These are phyloP conservation scores for Corrigiola litoralis DNA, from an alignment of 179 eudicot genomes.

Conservation along the genomic window DNA sequence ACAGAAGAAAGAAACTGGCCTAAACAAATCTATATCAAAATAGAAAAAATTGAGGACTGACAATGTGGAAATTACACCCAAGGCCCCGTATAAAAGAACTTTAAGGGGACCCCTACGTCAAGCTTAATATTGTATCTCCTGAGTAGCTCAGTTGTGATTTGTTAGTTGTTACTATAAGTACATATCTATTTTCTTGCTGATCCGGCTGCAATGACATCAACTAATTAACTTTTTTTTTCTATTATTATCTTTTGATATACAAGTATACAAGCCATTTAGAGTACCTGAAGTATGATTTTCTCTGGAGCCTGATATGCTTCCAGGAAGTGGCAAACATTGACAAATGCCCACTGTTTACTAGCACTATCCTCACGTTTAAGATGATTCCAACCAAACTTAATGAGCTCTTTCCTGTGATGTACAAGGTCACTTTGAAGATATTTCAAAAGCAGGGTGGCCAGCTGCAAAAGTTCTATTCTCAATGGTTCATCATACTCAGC, in stretches of 20 bases:
- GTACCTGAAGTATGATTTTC: constrained; percentile 97
- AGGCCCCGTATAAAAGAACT: too few species aligned
- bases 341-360: constrained; percentile 99
- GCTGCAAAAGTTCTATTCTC: constrained; percentile 96
- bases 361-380: constrained; percentile 99
- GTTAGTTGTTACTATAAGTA: too few species aligned
- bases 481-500: constrained; percentile 98
- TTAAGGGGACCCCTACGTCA: too few species aligned
- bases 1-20: neutral
- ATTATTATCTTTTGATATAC: too few species aligned
- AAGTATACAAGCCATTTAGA: too few species aligned
- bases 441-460: constrained; percentile 92
- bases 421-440: constrained; percentile 97
- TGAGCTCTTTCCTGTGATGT: constrained; percentile 93
- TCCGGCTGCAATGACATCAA: too few species aligned
- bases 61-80: neutral
- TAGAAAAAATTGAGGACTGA: neutral
- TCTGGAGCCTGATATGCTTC: constrained; percentile 99
- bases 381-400: constrained; percentile 99
- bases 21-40: neutral
- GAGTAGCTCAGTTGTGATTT: too few species aligned
- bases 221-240: too few species aligned
- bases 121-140: too few species aligned
- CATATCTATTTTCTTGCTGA: too few species aligned
- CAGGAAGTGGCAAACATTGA: constrained; percentile 97